phyloP scores from a whole-genome alignment of 2,329 filamentous ascomycete genomes.

The Sporothrix brasiliensis region DNA sequence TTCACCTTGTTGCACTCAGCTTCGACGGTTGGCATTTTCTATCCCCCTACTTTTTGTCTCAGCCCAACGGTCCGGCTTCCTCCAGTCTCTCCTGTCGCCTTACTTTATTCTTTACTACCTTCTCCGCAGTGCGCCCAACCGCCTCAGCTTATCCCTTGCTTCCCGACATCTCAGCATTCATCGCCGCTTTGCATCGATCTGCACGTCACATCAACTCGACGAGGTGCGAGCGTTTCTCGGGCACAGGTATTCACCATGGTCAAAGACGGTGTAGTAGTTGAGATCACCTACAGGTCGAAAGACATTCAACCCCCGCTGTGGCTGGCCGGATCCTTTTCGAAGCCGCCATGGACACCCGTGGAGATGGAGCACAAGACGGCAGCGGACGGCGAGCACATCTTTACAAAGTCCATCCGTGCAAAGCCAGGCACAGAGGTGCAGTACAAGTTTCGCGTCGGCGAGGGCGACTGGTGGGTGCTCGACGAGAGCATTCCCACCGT shows the following conservation, averaged over 20 bases:
- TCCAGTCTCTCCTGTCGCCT: not conserved
- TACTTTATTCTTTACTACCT: not conserved
- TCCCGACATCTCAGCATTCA: conserved; percentile 14
- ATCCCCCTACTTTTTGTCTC: not conserved
- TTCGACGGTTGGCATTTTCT: not conserved
- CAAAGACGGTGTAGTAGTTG: conserved; percentile 49
- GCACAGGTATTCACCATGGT: conserved; percentile 41
- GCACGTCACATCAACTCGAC: not conserved
- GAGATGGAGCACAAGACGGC: conserved; percentile 64
- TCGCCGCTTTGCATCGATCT: not conserved
- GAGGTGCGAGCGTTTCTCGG: not conserved
- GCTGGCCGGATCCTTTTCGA: conserved; percentile 69
- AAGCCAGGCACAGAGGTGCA: conserved; percentile 64
- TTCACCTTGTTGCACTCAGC: not conserved
- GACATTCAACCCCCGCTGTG: conserved; percentile 69
- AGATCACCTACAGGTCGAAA: conserved; percentile 63
- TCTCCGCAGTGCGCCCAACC: conserved; percentile 17
- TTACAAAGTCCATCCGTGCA: conserved; percentile 59
- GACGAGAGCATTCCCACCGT: conserved; percentile 63
- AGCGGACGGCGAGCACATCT: conserved; percentile 59
- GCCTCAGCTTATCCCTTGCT: conserved; percentile 21
- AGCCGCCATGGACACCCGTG: conserved; percentile 66
- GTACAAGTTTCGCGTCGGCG: conserved; percentile 73
- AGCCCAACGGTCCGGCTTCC: not conserved
- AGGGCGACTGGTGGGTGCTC: conserved; percentile 70